Evolutionary conservation across 192 early-diverging fungal species (phyloP).

Genomic region (Pilaira anomala): DNA sequence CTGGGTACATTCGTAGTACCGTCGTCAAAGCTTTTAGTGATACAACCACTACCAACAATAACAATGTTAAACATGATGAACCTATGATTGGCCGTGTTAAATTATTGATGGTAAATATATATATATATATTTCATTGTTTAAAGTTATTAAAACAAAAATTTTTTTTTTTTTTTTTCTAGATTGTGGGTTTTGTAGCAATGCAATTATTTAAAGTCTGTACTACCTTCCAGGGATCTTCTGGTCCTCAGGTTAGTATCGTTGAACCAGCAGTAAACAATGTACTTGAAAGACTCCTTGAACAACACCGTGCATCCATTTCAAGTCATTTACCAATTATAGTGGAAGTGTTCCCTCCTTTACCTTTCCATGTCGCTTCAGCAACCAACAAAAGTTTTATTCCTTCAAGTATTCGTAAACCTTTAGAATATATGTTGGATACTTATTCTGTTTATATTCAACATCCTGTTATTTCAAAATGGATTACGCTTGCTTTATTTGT

Average conservation of each 20-base stretch:
- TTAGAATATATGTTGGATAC: constrained; percentile 45
- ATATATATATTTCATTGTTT: neutral
- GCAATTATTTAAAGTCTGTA: constrained; percentile 60
- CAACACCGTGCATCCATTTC: constrained; percentile 41
- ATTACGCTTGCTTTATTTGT: constrained; percentile 46
- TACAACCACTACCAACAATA: constrained; percentile 34
- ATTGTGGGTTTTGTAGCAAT: constrained; percentile 62
- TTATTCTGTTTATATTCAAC: constrained; percentile 54
- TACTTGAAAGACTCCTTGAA: constrained; percentile 43
- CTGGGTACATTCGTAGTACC: constrained; percentile 56
- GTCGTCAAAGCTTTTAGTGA: constrained; percentile 59
- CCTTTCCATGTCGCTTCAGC: constrained; percentile 37
- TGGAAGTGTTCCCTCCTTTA: constrained; percentile 51
- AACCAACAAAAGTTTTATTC: neutral
- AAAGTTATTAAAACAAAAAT: neutral
- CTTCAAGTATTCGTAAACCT: constrained; percentile 10
- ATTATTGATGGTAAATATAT: constrained; percentile 42
- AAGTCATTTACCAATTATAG: constrained; percentile 42
- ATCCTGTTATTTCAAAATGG: constrained; percentile 59
- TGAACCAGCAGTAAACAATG: constrained; percentile 38
- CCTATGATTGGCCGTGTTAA: constrained; percentile 58
- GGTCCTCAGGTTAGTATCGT: constrained; percentile 40
- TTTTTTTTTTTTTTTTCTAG: too few relatives aligned
- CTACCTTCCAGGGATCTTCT: constrained; percentile 36
- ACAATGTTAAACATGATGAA: constrained; percentile 37